Conservation (phyloP, 2,329 filamentous ascomycete genomes). For the Aspergillus persii region DNA sequence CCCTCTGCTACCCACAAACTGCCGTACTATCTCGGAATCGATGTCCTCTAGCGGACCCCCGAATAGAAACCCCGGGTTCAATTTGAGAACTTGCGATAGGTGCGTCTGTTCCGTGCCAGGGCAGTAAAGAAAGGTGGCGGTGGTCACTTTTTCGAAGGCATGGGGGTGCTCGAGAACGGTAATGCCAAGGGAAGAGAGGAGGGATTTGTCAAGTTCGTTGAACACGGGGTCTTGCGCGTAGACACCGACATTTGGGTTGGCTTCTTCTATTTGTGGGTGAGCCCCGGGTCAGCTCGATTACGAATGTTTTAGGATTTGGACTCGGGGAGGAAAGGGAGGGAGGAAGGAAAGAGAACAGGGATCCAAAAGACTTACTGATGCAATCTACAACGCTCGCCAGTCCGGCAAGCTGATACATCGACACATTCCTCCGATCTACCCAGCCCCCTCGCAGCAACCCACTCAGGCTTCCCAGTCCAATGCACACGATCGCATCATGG, state of each 20-base stretch:
- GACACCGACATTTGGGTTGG: constrained; percentile 8
- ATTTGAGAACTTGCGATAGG: constrained; percentile 52
- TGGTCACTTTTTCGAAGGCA: constrained; percentile 52
- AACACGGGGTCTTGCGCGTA: constrained; percentile 59
- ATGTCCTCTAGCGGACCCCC: constrained; percentile 48
- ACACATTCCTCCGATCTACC: constrained; percentile 42
- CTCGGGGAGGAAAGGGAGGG: not conserved
- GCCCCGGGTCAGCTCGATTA: not conserved
- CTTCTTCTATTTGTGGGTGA: constrained; percentile 1
- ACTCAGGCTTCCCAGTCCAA: constrained; percentile 43
- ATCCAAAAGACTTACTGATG: constrained; percentile 20
- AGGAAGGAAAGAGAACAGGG: constrained; percentile 2
- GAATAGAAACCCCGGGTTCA: constrained; percentile 55
- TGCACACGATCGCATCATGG: constrained; percentile 34
- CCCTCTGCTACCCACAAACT: constrained; percentile 18
- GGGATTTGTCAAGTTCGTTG: constrained; percentile 38
- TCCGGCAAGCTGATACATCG: constrained; percentile 42
- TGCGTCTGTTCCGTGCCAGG: constrained; percentile 55
- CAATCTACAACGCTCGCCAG: constrained; percentile 29
- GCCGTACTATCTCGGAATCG: constrained; percentile 22
- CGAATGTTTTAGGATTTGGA: not conserved
- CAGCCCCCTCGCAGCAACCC: constrained; percentile 42
- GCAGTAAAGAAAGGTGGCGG: constrained; percentile 57
- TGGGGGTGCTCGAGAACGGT: constrained; percentile 47
- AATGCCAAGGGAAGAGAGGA: constrained; percentile 37